Evolutionary conservation across 2,329 filamentous ascomycete species (phyloP), one percentile per base, ranked within the genome.

Genomic region (Immersiporthe knoxdaviesiana): DNA sequence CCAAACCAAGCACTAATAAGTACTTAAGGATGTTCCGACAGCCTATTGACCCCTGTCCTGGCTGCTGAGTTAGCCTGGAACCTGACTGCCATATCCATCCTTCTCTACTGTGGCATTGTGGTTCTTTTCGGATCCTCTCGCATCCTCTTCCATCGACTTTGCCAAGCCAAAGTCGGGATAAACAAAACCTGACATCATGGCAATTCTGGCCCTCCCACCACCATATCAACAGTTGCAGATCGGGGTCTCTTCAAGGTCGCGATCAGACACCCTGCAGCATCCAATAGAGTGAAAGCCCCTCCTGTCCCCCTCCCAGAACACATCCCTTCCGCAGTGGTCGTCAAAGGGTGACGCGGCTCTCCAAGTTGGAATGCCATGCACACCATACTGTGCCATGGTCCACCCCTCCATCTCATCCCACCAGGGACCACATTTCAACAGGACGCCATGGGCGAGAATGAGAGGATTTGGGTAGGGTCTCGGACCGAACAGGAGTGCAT

Each of bases 291-390:
- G 35, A 35, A 35, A n/a, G n/a, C n/a, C n/a, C n/a, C n/a, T n/a
- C n/a, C n/a, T 24, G 47, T 24, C 8, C 8, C 24, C 24, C 50
- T 12, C 7, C 1, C 27, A 8, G 21, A 8, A 18, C 24, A 56
- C 8, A 56, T 30, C 52, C 27, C 52, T 56, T 56, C 52, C 52
- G 14, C 32, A 18, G 16, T 32, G 61, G 27, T 24, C 24, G 32
- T 47, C 62, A 47, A 37, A 24, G 62, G 44, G 62, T 64, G 62
- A 64, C 30, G 62, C 62, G 44, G 62, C 62, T 54, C 61, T 50
- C 30, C n/a, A 11, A 27, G 21, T 47, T 54, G 62, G 62, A 24
- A 37, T 37, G 27, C 41, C n/a, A 64, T 52, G 61, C 61, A 63
- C 32, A 44, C 44, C 41, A 47, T n/a, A n/a, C n/a, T 47, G 7